Evolutionary conservation across 805 yeast genomes (phyloP).

Genomic region (Nakazawaea populi): DNA sequence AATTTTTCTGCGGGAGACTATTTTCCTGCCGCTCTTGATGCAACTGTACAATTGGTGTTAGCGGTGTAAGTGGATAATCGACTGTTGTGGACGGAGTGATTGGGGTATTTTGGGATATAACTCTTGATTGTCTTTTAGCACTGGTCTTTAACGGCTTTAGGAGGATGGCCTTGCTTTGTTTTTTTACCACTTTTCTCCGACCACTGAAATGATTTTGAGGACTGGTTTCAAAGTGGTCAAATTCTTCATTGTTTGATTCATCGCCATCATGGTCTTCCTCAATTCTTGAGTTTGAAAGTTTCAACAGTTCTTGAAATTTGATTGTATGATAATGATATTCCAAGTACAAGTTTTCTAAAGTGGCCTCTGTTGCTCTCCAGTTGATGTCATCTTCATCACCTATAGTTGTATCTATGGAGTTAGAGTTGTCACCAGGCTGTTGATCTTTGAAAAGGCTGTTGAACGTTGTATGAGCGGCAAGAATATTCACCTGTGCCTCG

Average conservation of each 20-base stretch:
- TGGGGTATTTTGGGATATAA: neutral
- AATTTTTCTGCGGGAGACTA: neutral
- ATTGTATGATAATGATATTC: slow-evolving; percentile 30
- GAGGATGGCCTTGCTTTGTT: slow-evolving; percentile 6
- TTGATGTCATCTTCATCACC: slow-evolving; percentile 28
- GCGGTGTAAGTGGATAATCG: neutral
- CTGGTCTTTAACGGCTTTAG: slow-evolving; percentile 9
- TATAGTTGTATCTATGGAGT: slow-evolving; percentile 10
- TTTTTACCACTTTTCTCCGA: neutral
- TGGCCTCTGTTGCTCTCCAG: slow-evolving; percentile 40
- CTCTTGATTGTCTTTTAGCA: slow-evolving; percentile 4
- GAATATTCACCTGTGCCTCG: slow-evolving; percentile 25
- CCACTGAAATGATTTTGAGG: neutral
- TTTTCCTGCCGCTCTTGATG: neutral
- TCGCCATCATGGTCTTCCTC: neutral
- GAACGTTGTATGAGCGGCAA: slow-evolving; percentile 17
- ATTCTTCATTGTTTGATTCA: neutral
- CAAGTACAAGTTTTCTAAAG: slow-evolving; percentile 34
- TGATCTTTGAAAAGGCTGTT: slow-evolving; percentile 12
- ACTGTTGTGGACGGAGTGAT: neutral
- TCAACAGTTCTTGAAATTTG: slow-evolving; percentile 10
- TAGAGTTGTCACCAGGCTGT: slow-evolving; percentile 6
- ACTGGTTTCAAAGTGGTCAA: neutral
- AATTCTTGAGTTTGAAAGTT: neutral
- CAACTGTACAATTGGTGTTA: neutral